Conservation (phyloP, 2,329 filamentous ascomycete genomes). For the Chrysoporthe deuterocubensis region DNA sequence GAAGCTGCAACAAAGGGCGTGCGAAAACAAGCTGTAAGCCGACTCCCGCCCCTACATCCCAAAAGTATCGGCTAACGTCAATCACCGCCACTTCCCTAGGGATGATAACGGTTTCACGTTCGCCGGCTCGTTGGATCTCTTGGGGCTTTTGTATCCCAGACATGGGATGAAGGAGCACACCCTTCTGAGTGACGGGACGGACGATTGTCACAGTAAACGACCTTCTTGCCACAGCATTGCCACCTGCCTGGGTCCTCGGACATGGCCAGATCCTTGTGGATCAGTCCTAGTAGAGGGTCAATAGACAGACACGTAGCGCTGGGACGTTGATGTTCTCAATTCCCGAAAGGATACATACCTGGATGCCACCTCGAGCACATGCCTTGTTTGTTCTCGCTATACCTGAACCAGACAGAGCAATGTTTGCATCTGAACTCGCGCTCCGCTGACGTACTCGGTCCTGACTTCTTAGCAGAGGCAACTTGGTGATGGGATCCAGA, state of each 20-base stretch:
- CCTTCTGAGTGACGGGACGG: background rate
- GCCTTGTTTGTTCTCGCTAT: background rate
- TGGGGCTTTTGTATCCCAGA: background rate
- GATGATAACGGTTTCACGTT: background rate
- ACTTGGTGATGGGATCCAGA: too few species aligned
- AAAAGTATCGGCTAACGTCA: background rate
- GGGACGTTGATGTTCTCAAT: too few species aligned
- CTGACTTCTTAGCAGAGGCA: background rate
- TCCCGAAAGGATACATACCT: background rate
- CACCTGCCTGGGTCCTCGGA: background rate
- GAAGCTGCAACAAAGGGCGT: too few species aligned
- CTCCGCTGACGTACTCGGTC: background rate
- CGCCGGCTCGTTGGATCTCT: background rate
- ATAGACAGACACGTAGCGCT: background rate
- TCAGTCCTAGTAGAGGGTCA: background rate
- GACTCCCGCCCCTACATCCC: background rate
- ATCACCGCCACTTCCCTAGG: background rate
- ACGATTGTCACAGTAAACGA: too few species aligned
- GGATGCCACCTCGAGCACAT: background rate
- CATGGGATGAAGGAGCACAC: background rate
- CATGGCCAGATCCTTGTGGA: background rate
- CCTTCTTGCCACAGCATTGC: background rate
- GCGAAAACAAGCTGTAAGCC: too few species aligned
- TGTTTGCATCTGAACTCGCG: conserved; percentile 1
- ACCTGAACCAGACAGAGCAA: background rate